phyloP scores from a whole-genome alignment of 176 grass and related monocot genomes.

The Secale cereale region DNA sequence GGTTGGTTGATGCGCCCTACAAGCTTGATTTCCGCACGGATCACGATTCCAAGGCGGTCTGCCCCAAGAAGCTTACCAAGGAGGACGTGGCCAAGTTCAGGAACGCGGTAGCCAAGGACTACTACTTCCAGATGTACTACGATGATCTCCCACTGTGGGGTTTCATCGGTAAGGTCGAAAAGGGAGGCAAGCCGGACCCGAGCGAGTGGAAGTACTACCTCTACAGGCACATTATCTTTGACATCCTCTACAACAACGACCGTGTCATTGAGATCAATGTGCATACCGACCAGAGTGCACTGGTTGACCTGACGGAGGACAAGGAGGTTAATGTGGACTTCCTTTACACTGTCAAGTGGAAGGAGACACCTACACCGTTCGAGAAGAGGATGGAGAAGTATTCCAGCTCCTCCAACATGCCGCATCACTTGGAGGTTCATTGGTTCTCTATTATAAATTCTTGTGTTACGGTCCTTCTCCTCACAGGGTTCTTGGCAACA shows the following conservation, averaged over 20 bases:
- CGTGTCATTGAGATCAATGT: constrained; percentile 86
- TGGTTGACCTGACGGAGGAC: constrained; percentile 81
- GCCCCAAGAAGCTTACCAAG: constrained; percentile 66
- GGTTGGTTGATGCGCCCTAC: constrained; percentile 92
- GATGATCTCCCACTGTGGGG: constrained; percentile 96
- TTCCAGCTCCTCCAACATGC: constrained; percentile 72
- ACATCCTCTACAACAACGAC: constrained; percentile 73
- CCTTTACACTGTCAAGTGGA: constrained; percentile 89
- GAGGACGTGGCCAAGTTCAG: constrained; percentile 83
- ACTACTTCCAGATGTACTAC: constrained; percentile 99
- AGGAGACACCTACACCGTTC: constrained; percentile 69
- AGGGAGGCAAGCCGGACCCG: constrained; percentile 55
- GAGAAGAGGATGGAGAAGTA: constrained; percentile 98
- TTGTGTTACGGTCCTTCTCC: constrained; percentile 82
- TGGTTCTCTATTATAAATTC: constrained; percentile 99
- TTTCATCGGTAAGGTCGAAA: constrained; percentile 91
- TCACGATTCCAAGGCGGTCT: constrained; percentile 60
- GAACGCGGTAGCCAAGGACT: constrained; percentile 71
- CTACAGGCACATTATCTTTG: constrained; percentile 89
- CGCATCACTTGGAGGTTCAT: constrained; percentile 90
- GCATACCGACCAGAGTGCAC: constrained; percentile 60
- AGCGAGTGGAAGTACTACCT: constrained; percentile 85
- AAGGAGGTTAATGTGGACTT: constrained; percentile 68
- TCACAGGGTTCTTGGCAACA: constrained; percentile 89
- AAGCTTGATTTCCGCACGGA: constrained; percentile 71